Percentiles rank a stretch among this genome's conserved stretches.
Conservation (phyloP, 495 filamentous ascomycete species). For the Xylaria longipes region DNA sequence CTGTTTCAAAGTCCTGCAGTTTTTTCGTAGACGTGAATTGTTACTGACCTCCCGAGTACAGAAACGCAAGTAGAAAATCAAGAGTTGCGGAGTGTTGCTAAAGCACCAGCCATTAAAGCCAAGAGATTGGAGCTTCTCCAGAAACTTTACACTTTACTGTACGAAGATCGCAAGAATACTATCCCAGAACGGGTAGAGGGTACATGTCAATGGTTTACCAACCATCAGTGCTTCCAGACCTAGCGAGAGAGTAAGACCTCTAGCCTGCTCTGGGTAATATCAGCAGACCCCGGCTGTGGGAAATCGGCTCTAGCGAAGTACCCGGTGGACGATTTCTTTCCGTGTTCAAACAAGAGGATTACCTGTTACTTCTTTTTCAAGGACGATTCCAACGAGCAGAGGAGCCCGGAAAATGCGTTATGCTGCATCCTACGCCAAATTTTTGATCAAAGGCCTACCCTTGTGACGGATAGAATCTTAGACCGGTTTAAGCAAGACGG, state of each 20-base stretch:
- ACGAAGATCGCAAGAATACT: slow-evolving; percentile 49
- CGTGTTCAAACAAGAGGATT: slow-evolving; percentile 15
- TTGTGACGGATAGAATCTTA: slow-evolving; percentile 39
- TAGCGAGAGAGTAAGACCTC: slow-evolving; percentile 38
- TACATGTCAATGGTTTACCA: slow-evolving; percentile 53
- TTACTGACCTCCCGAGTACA: not conserved
- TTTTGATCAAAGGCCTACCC: slow-evolving; percentile 38
- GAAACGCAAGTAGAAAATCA: not conserved
- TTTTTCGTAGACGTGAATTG: not conserved
- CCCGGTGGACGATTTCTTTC: slow-evolving; percentile 46
- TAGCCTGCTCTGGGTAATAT: slow-evolving; percentile 55
- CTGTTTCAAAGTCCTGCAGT: not conserved
- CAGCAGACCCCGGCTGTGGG: slow-evolving; percentile 61
- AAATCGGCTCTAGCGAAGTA: slow-evolving; percentile 59
- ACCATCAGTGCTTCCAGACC: slow-evolving; percentile 38
- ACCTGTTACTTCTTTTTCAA: slow-evolving; percentile 66
- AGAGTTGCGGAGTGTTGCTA: too few relatives aligned
- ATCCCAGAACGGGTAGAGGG: slow-evolving; percentile 43
- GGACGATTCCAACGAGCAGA: slow-evolving; percentile 51
- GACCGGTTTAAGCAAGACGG: slow-evolving; percentile 31
- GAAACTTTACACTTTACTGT: slow-evolving; percentile 23
- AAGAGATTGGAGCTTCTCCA: not conserved
- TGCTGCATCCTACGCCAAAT: too few relatives aligned
- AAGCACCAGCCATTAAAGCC: not conserved
- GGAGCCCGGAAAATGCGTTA: slow-evolving; percentile 35